Evolutionary conservation across 73 alveolate species (phyloP).

Genomic region (Tetrahymena thermophila): DNA sequence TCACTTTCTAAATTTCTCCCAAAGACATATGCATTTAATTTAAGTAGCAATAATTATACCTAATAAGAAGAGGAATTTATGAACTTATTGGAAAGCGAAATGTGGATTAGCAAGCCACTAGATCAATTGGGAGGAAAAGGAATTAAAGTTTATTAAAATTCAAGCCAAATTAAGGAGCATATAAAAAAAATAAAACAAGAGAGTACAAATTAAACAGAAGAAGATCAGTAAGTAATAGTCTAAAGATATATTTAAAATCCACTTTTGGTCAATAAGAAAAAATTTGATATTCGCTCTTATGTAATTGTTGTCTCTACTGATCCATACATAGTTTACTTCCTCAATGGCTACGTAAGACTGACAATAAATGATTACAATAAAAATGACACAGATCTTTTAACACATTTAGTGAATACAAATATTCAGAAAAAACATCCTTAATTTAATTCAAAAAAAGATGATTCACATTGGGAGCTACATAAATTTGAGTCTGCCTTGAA

Average conservation of each 20-base stretch:
- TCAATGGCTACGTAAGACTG: not conserved
- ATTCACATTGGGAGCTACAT: not conserved
- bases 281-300: not conserved
- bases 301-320: not conserved
- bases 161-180: not conserved
- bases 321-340: not conserved
- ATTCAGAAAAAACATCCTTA: not conserved
- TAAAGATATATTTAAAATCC: not conserved
- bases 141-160: not conserved
- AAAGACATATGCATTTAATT: not conserved
- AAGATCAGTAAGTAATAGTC: not conserved
- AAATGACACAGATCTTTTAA: not conserved
- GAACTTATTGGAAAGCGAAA: not conserved
- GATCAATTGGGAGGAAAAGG: not conserved
- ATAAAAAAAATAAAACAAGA: not conserved
- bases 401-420: not conserved
- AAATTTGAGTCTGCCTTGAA: not conserved
- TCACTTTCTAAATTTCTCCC: not conserved
- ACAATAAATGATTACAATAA: not conserved
- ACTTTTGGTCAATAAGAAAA: not conserved
- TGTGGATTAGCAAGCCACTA: not conserved
- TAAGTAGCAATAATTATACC: not conserved
- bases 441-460: not conserved
- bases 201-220: not conserved
- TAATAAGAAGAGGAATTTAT: not conserved